Percentiles rank a stretch among this genome's conserved stretches.
Evolutionary conservation across 1,284 basidiomycete genomes (phyloP).

Genomic region (Ustilago tritici): DNA sequence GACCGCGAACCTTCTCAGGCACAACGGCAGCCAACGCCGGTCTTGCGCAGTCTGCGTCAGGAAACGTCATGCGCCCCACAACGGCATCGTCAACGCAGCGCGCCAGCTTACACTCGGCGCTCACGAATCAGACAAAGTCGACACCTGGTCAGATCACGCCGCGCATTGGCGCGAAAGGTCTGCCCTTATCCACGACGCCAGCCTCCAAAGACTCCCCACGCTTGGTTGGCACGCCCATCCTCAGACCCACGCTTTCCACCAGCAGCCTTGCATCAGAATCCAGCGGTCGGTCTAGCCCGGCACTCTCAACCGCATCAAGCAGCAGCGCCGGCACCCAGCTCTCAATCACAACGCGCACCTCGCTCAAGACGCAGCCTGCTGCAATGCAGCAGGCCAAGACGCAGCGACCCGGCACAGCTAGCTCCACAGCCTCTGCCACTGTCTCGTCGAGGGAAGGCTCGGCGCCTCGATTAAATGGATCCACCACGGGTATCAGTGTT

Average conservation of each 20-base stretch:
- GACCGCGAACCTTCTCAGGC: slow-evolving; percentile 34
- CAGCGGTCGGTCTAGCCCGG: slow-evolving; percentile 45
- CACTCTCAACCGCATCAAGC: slow-evolving; percentile 30
- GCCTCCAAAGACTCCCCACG: slow-evolving; percentile 31
- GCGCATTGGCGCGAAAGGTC: slow-evolving; percentile 24
- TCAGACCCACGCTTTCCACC: slow-evolving; percentile 27
- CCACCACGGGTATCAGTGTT: not conserved
- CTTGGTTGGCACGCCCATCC: slow-evolving; percentile 10
- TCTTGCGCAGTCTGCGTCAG: slow-evolving; percentile 11
- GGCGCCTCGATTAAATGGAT: slow-evolving; percentile 15
- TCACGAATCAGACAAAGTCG: slow-evolving; percentile 26
- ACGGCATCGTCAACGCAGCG: slow-evolving; percentile 15
- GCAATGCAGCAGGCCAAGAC: slow-evolving; percentile 8
- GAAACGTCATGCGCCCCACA: slow-evolving; percentile 9
- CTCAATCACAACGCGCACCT: slow-evolving; percentile 26
- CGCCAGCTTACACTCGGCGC: slow-evolving; percentile 39
- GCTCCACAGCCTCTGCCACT: slow-evolving; percentile 15
- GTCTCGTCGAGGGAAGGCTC: slow-evolving; percentile 14
- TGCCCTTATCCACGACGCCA: slow-evolving; percentile 16
- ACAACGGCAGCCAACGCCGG: slow-evolving; percentile 35
- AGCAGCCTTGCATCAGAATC: slow-evolving; percentile 43
- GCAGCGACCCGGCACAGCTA: slow-evolving; percentile 26
- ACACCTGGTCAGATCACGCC: slow-evolving; percentile 30
- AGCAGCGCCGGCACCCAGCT: slow-evolving; percentile 31
- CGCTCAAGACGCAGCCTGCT: slow-evolving; percentile 14